phyloP scores from a whole-genome alignment of 805 yeast genomes.

The Candida mattraensis region DNA sequence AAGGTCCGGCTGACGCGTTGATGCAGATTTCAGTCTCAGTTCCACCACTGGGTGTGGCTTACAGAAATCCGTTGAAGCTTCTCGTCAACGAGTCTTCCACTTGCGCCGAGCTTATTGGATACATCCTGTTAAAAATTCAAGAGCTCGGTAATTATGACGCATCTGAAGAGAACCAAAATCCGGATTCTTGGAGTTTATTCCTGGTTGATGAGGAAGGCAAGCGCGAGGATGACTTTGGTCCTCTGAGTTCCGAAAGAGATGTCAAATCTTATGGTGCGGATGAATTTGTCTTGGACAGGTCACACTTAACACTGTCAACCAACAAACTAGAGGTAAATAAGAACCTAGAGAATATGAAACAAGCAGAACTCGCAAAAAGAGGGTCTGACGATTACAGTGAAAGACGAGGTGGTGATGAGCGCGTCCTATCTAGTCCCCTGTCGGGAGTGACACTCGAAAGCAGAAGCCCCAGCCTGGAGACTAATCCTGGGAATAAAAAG shows the following conservation, averaged over 20 bases:
- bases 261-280: conserved; percentile 75
- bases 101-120: conserved; percentile 60
- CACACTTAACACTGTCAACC: too few species aligned
- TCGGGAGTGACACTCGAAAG: too few species aligned
- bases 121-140: conserved; percentile 24
- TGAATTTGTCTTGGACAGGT: conserved; percentile 83
- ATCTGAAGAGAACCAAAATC: conserved; percentile 42
- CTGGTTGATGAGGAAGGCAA: conserved; percentile 94
- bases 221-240: conserved; percentile 89
- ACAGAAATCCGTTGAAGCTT: conserved; percentile 20
- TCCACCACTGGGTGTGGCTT: conserved; percentile 17
- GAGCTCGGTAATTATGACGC: conserved; percentile 26
- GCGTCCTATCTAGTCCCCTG: too few species aligned
- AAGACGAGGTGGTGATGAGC: too few species aligned
- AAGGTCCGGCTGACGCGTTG: conserved; percentile 11
- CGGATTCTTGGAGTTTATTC: conserved; percentile 73
- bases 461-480: too few species aligned
- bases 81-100: conserved; percentile 36
- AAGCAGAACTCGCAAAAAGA: too few species aligned
- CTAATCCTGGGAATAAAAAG: too few species aligned
- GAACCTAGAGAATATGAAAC: too few species aligned
- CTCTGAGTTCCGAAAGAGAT: conserved; percentile 66
- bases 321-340: too few species aligned
- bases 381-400: too few species aligned
- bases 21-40: conserved; percentile 17